Evolutionary conservation across 31 red algal genomes (phyloP).

Genomic region (Porphyra umbilicalis): DNA sequence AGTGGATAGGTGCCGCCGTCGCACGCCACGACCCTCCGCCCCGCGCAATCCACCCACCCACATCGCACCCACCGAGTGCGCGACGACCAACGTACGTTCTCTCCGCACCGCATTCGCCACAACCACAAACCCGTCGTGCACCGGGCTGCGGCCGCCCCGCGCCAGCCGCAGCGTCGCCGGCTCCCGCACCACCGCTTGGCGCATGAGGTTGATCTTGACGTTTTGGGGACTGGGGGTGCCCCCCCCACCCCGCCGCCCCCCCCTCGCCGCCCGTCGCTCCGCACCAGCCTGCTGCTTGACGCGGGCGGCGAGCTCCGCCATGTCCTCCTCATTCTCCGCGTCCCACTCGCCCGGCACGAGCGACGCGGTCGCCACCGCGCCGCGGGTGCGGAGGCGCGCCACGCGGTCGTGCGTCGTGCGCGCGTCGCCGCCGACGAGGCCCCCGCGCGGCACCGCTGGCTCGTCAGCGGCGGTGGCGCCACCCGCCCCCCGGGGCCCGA

Average conservation of each 20-base stretch:
- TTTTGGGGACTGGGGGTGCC: not conserved
- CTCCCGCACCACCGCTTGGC: not conserved
- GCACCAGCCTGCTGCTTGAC: not conserved
- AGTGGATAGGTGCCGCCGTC: too few relatives aligned
- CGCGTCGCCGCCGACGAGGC: not conserved
- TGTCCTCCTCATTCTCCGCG: not conserved
- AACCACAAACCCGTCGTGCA: not conserved
- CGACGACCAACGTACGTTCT: not conserved
- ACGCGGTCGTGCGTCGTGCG: not conserved
- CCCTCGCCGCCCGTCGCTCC: too few relatives aligned
- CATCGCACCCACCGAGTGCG: too few relatives aligned
- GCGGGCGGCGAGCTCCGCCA: not conserved
- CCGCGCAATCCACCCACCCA: too few relatives aligned
- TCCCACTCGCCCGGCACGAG: not conserved
- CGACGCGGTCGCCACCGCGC: not conserved
- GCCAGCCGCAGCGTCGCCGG: not conserved
- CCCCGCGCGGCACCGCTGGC: not conserved
- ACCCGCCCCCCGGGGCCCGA: not conserved
- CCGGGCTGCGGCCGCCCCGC: not conserved
- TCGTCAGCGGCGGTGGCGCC: not conserved
- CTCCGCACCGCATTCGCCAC: not conserved
- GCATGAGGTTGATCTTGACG: not conserved
- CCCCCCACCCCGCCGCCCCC: not conserved
- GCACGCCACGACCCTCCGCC: too few relatives aligned
- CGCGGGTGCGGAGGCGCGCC: not conserved